Percentiles rank a stretch among this genome's conserved stretches.
Evolutionary conservation across 331 rosid species (phyloP).

Genomic region (Malus hybrid): DNA sequence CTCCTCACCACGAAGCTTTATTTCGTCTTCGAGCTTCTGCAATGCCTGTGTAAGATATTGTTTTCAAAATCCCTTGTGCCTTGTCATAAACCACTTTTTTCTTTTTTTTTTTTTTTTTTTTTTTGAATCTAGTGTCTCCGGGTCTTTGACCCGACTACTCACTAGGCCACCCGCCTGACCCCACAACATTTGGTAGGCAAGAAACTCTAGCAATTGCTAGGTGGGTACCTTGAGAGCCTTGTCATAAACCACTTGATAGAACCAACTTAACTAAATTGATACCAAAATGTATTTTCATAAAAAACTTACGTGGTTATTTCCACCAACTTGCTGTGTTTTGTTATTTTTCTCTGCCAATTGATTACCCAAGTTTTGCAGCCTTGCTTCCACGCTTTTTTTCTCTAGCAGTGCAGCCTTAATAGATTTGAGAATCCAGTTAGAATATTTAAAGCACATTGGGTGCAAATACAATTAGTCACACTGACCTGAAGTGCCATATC

Average conservation of each 20-base stretch:
- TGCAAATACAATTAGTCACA: constrained; percentile 9
- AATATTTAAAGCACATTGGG: neutral
- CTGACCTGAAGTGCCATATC: constrained; percentile 77
- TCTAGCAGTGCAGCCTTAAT: constrained; percentile 57
- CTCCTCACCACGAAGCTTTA: constrained; percentile 53
- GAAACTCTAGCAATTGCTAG: too few relatives aligned
- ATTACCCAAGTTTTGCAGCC: constrained; percentile 52
- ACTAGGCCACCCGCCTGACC: too few relatives aligned
- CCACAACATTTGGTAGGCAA: too few relatives aligned
- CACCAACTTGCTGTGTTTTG: constrained; percentile 38
- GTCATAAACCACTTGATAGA: neutral
- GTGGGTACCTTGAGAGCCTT: too few relatives aligned
- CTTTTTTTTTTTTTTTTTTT: too few relatives aligned
- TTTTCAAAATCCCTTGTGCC: neutral
- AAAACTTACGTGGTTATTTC: constrained; percentile 51
- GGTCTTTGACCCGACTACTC: too few relatives aligned
- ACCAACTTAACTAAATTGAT: neutral
- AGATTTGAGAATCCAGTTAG: constrained; percentile 14
- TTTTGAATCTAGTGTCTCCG: too few relatives aligned
- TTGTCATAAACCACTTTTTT: neutral
- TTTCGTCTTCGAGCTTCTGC: constrained; percentile 63
- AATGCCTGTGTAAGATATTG: constrained; percentile 30
- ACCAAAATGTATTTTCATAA: neutral
- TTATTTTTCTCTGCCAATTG: constrained; percentile 37
- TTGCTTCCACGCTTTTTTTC: constrained; percentile 64